phyloP scores from a whole-genome alignment of 768 basidiomycete species.

The Boletus eberwhitei region DNA sequence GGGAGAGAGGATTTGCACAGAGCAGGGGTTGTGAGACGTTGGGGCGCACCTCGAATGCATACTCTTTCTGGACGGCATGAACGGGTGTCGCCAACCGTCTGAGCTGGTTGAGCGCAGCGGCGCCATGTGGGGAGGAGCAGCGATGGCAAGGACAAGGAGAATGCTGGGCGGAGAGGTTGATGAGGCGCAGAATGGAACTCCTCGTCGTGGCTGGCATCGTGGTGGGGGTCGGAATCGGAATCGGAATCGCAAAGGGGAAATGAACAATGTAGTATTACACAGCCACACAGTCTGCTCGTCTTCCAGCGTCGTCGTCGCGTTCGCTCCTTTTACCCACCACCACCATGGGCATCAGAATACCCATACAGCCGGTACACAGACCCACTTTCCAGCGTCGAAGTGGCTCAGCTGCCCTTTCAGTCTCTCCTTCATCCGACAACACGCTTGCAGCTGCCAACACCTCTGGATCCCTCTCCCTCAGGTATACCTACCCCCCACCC shows the following conservation, averaged over 20 bases:
- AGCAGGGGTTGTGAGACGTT: background rate
- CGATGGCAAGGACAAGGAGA: conserved; percentile 79
- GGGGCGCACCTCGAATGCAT: conserved; percentile 76
- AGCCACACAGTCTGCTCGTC: conserved; percentile 19
- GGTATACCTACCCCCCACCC: conserved; percentile 4
- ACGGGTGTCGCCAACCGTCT: conserved; percentile 78
- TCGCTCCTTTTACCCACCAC: background rate
- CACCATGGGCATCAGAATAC: conserved; percentile 41
- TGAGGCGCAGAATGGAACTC: conserved; percentile 65
- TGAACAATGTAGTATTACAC: conserved; percentile 6
- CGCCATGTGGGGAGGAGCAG: conserved; percentile 43
- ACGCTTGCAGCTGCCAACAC: conserved; percentile 4
- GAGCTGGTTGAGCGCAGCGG: conserved; percentile 55
- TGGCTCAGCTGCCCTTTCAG: conserved; percentile 23
- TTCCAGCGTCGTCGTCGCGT: background rate
- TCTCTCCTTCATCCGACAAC: conserved; percentile 20
- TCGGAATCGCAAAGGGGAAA: too few species aligned
- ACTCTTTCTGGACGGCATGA: conserved; percentile 72
- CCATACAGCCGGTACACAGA: conserved; percentile 45
- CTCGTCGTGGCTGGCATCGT: conserved; percentile 49
- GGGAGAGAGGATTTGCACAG: background rate
- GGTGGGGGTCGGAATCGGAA: background rate
- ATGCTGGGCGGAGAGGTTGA: conserved; percentile 66
- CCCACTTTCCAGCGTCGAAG: conserved; percentile 37
- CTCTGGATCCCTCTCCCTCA: conserved; percentile 18